phyloP scores from a whole-genome alignment of 2,329 filamentous ascomycete species.

The Aureobasidium sp. region DNA sequence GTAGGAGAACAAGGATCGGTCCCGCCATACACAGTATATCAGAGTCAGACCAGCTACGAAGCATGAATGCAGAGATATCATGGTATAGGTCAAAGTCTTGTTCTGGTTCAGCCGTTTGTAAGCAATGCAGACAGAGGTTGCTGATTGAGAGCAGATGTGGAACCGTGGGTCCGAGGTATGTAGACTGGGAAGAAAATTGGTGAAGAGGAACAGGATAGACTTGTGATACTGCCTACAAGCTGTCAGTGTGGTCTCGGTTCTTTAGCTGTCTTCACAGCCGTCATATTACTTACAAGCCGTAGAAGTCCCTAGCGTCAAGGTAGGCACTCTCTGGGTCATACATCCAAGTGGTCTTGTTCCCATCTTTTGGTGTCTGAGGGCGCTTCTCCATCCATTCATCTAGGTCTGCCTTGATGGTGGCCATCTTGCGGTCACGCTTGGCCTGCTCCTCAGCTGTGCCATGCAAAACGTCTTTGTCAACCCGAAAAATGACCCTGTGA shows the following conservation, averaged over 20 bases:
- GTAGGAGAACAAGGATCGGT: neutral
- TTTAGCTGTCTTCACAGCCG: too few species aligned
- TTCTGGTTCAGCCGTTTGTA: neutral
- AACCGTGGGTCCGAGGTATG: neutral
- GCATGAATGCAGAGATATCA: neutral
- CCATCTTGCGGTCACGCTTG: neutral
- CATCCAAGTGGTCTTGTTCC: neutral
- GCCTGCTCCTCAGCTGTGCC: neutral
- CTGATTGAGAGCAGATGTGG: neutral
- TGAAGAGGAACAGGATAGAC: neutral
- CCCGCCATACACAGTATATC: neutral
- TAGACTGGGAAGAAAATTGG: neutral
- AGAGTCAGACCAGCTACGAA: neutral
- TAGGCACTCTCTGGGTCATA: neutral
- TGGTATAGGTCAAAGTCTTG: neutral
- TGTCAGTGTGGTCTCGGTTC: too few species aligned
- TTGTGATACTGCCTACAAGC: neutral
- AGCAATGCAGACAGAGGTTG: neutral
- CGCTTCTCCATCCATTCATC: neutral
- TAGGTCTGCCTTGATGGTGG: neutral
- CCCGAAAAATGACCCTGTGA: neutral
- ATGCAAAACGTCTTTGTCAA: neutral
- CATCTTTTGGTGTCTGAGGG: neutral
- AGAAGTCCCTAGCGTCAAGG: neutral
- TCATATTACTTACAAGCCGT: neutral